Percentiles rank a stretch among this genome's conserved stretches.
Evolutionary conservation across 2,329 filamentous ascomycete genomes (phyloP).

Genomic region (Cladosporium cucumerinum): DNA sequence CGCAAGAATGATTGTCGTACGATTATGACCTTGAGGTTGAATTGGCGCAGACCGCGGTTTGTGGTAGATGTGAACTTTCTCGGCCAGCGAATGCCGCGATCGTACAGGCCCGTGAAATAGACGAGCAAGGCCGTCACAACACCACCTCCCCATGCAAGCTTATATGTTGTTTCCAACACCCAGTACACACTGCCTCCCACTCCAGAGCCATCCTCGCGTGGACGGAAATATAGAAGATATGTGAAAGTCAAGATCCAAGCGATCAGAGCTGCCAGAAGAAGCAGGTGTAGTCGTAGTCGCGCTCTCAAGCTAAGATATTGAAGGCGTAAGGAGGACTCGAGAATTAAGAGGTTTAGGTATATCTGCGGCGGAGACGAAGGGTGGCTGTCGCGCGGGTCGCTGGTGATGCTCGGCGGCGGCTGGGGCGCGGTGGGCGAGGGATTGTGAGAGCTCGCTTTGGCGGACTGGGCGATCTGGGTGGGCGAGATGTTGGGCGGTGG

Average conservation of each 20-base stretch:
- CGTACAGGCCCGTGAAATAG: constrained; percentile 95
- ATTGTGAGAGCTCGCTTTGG: constrained; percentile 32
- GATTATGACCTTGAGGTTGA: constrained; percentile 95
- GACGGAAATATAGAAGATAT: constrained; percentile 89
- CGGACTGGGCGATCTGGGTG: constrained; percentile 39
- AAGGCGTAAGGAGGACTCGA: constrained; percentile 87
- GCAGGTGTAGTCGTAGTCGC: constrained; percentile 84
- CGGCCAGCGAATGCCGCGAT: constrained; percentile 90
- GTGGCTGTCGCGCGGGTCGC: constrained; percentile 72
- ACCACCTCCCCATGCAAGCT: constrained; percentile 86
- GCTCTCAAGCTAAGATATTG: constrained; percentile 90
- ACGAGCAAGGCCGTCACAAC: constrained; percentile 82
- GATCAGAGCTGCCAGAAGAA: constrained; percentile 77
- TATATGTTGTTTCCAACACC: constrained; percentile 86
- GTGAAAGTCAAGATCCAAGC: constrained; percentile 81
- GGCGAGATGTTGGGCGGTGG: constrained; percentile 60
- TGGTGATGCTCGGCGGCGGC: constrained; percentile 42
- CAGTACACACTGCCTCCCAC: constrained; percentile 94
- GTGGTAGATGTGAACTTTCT: constrained; percentile 84
- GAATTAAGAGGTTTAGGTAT: constrained; percentile 94
- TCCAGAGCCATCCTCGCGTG: constrained; percentile 88
- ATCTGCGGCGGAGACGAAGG: constrained; percentile 94
- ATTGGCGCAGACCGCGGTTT: constrained; percentile 82
- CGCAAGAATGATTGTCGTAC: constrained; percentile 78
- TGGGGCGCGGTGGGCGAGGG: constrained; percentile 34